Percentiles rank a stretch among this genome's conserved stretches.
phyloP scores from a whole-genome alignment of 2,329 filamentous ascomycete genomes.

The Fusarium sp. region DNA sequence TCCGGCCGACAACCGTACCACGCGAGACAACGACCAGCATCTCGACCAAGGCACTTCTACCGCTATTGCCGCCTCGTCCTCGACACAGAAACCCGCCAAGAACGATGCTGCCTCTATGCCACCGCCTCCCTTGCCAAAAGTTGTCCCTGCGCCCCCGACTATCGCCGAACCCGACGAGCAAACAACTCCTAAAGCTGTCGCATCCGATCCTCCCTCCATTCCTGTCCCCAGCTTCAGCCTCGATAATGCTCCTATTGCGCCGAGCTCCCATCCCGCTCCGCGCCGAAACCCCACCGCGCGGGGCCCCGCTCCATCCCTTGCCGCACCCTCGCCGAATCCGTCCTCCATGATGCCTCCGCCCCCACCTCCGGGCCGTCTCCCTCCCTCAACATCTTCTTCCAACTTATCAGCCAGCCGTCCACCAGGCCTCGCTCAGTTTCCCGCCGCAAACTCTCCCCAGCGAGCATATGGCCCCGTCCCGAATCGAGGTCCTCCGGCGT shows the following conservation, averaged over 20 bases:
- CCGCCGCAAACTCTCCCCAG: constrained; percentile 63
- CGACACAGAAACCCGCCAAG: constrained; percentile 10
- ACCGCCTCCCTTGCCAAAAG: constrained; percentile 51
- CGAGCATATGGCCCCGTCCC: constrained; percentile 58
- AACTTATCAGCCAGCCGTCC: constrained; percentile 45
- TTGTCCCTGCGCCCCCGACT: constrained; percentile 39
- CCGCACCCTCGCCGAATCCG: constrained; percentile 10
- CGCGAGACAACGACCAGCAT: constrained; percentile 13
- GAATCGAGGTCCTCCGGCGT: constrained; percentile 52
- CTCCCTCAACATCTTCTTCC: constrained; percentile 29
- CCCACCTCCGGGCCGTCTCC: constrained; percentile 37
- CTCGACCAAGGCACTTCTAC: constrained; percentile 17
- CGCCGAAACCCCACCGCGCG: constrained; percentile 30
- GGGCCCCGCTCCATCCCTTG: constrained; percentile 25
- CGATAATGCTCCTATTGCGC: constrained; percentile 47
- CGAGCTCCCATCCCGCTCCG: constrained; percentile 31
- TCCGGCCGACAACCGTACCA: constrained; percentile 42
- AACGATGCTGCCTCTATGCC: constrained; percentile 53
- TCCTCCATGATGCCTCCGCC: constrained; percentile 49
- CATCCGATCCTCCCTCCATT: constrained; percentile 40
- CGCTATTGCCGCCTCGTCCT: constrained; percentile 6
- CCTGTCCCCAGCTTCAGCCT: constrained; percentile 61
- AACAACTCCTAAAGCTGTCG: constrained; percentile 63
- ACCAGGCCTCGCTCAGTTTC: constrained; percentile 58
- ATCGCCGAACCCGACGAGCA: constrained; percentile 53